Conservation (phyloP, 2,329 filamentous ascomycete species). For the Hypoxylon rubiginosum region DNA sequence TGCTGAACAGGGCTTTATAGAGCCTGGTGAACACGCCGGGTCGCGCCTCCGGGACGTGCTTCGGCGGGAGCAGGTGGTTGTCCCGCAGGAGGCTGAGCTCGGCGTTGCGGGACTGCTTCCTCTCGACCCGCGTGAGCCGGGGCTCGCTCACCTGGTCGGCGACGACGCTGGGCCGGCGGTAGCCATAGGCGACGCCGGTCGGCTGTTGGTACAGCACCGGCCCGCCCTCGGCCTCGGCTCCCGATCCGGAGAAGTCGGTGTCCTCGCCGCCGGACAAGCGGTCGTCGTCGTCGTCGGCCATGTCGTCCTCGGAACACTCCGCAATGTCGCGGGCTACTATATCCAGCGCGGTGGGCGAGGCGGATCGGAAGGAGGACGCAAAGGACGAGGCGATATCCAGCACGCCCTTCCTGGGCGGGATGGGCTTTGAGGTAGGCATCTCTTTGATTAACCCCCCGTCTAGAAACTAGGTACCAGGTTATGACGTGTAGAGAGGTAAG, state of each 20-base stretch:
- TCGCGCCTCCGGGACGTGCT: constrained; percentile 59
- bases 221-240: constrained; percentile 56
- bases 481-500: background rate
- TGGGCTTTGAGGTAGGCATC: constrained; percentile 46
- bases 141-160: constrained; percentile 64
- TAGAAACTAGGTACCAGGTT: no score
- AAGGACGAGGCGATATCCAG: constrained; percentile 63
- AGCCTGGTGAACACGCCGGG: constrained; percentile 55
- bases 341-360: constrained; percentile 76
- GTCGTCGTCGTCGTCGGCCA: constrained; percentile 51
- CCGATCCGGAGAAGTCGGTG: constrained; percentile 50
- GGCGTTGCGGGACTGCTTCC: constrained; percentile 68
- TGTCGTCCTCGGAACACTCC: constrained; percentile 71
- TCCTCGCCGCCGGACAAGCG: constrained; percentile 49
- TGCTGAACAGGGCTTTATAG: constrained; percentile 66
- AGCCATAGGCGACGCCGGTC: constrained; percentile 80
- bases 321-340: constrained; percentile 76
- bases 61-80: constrained; percentile 75
- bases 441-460: no score
- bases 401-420: constrained; percentile 41
- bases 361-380: constrained; percentile 66
- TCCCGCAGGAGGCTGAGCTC: constrained; percentile 74
- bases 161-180: constrained; percentile 77
- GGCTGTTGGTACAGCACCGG: constrained; percentile 79
- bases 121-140: constrained; percentile 67